A percentile compares a stretch with the other conserved stretches of the same genome.
Evolutionary conservation across 495 filamentous ascomycete species (phyloP).

Genomic region (Paragyromitra xinjiangensis): DNA sequence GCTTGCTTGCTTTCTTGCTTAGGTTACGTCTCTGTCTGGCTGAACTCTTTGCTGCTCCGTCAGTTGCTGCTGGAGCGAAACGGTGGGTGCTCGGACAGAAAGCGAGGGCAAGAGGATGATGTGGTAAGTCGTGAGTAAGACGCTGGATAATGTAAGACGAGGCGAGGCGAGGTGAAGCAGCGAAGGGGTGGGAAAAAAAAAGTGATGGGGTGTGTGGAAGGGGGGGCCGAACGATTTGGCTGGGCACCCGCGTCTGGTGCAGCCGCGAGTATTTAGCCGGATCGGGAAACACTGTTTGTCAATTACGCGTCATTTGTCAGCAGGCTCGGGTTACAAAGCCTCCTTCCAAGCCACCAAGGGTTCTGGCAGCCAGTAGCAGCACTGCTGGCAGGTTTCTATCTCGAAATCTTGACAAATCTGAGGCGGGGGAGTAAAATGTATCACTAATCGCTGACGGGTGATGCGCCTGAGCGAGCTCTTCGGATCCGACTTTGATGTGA

Average conservation of each 20-base stretch:
- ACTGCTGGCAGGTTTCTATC: slow-evolving; percentile 9
- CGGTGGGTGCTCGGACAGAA: slow-evolving; percentile 45
- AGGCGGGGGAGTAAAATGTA: slow-evolving; percentile 8
- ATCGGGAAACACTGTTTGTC: slow-evolving; percentile 39
- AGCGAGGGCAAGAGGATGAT: slow-evolving; percentile 42
- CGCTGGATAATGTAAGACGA: slow-evolving; percentile 54
- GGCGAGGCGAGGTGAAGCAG: slow-evolving; percentile 28
- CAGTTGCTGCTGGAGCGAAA: slow-evolving; percentile 31
- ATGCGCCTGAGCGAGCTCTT: slow-evolving; percentile 20
- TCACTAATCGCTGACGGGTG: slow-evolving; percentile 24
- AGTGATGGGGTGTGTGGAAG: slow-evolving; percentile 28
- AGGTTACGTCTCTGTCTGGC: neutral
- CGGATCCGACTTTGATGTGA: neutral
- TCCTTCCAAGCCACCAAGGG: slow-evolving; percentile 33
- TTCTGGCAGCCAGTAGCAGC: slow-evolving; percentile 20
- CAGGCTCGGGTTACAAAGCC: slow-evolving; percentile 38
- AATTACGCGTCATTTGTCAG: slow-evolving; percentile 54
- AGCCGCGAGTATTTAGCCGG: slow-evolving; percentile 22
- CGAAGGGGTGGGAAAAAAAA: slow-evolving; percentile 15
- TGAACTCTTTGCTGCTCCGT: slow-evolving; percentile 31
- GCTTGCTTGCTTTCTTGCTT: slow-evolving; percentile 25
- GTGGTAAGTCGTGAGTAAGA: slow-evolving; percentile 56
- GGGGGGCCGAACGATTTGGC: slow-evolving; percentile 31
- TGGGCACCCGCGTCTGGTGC: slow-evolving; percentile 30
- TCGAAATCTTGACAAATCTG: slow-evolving; percentile 29